phyloP scores from a whole-genome alignment of 2,329 filamentous ascomycete species.

The Epichloe uncinata region DNA sequence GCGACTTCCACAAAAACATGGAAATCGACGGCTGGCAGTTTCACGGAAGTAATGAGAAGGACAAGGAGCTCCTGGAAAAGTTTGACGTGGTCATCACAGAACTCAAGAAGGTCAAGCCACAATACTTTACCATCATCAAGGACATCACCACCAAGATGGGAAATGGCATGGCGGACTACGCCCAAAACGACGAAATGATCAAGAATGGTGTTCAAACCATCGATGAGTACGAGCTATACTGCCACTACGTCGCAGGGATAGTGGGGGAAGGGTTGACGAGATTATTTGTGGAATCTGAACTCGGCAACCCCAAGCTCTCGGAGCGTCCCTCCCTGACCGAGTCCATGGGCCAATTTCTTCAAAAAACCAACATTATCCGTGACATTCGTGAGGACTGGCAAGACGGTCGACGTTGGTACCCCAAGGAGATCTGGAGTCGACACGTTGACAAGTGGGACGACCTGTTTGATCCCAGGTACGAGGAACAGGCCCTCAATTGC shows the following conservation, averaged over 20 bases:
- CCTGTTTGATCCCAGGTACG: conserved; percentile 70
- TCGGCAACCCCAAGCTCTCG: conserved; percentile 75
- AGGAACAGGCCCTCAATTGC: conserved; percentile 66
- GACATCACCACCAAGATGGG: conserved; percentile 94
- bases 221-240: conserved; percentile 90
- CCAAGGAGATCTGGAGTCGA: conserved; percentile 93
- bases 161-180: conserved; percentile 97
- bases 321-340: conserved; percentile 74
- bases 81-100: conserved; percentile 80
- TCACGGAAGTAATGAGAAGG: conserved; percentile 82
- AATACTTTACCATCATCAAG: conserved; percentile 75
- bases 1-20: conserved; percentile 67
- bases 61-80: conserved; percentile 79
- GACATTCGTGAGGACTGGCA: conserved; percentile 83
- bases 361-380: conserved; percentile 99
- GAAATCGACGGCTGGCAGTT: conserved; percentile 86
- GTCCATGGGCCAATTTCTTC: conserved; percentile 93
- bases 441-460: conserved; percentile 84
- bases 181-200: conserved; percentile 68
- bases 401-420: conserved; percentile 86
- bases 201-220: conserved; percentile 68
- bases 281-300: conserved; percentile 74
- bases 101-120: conserved; percentile 75
- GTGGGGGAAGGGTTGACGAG: conserved; percentile 88
- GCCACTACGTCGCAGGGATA: conserved; percentile 96